These are phyloP conservation scores for Hebeloma cylindrosporum DNA, from an alignment of 768 basidiomycete species.

Conservation along the genomic window DNA sequence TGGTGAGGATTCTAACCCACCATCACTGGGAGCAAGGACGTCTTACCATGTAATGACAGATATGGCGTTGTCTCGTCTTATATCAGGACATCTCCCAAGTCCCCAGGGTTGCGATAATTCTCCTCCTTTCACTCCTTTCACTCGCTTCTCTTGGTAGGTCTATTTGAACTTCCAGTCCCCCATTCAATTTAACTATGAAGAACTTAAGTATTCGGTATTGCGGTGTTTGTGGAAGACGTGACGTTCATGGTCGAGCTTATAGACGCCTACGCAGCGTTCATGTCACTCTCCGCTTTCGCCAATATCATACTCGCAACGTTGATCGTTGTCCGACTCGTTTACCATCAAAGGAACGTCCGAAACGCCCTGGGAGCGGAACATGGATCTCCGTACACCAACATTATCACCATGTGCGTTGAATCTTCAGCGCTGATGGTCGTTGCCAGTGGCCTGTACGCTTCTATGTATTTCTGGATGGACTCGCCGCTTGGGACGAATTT, in stretches of 20 bases:
- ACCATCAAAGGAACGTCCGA: conserved; percentile 3
- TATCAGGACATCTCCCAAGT: conserved; percentile 1
- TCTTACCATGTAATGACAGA: background rate
- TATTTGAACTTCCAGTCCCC: background rate
- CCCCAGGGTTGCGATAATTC: background rate
- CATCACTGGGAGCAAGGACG: background rate
- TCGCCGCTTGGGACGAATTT: background rate
- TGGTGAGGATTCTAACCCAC: conserved; percentile 1
- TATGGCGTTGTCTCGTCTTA: conserved; percentile 13
- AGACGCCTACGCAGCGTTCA: conserved; percentile 4
- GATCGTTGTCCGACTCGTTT: conserved; percentile 7
- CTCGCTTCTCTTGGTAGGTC: conserved; percentile 6
- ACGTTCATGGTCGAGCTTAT: conserved; percentile 2
- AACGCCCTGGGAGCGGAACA: conserved; percentile 2
- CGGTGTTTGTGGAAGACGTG: conserved; percentile 2
- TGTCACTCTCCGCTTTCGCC: background rate
- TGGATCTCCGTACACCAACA: conserved; percentile 6
- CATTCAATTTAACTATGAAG: background rate
- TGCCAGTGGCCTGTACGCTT: background rate
- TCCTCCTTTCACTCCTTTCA: background rate
- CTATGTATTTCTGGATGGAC: conserved; percentile 6
- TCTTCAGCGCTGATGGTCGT: conserved; percentile 13
- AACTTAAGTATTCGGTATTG: background rate
- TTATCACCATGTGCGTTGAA: conserved; percentile 13
- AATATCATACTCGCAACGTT: conserved; percentile 8